These are phyloP conservation scores for Pseudogymnoascus sp. DNA, from an alignment of 2,329 filamentous ascomycete genomes.

Conservation along the genomic window DNA sequence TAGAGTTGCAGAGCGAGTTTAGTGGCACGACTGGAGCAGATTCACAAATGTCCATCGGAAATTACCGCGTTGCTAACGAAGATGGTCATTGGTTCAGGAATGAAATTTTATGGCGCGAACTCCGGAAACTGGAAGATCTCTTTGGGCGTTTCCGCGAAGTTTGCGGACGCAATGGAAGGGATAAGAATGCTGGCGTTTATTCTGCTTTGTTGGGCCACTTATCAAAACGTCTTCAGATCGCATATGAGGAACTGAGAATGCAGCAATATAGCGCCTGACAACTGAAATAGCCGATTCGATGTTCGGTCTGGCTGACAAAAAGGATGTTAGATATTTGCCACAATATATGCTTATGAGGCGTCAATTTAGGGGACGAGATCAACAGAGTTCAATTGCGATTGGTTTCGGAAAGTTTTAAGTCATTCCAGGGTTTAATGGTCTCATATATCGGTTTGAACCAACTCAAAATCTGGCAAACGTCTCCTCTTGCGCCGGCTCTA, in stretches of 20 bases:
- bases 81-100: constrained; percentile 40
- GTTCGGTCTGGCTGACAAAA: not conserved
- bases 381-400: not conserved
- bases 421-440: not conserved
- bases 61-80: constrained; percentile 38
- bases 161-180: constrained; percentile 19
- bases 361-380: not conserved
- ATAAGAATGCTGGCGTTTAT: constrained; percentile 31
- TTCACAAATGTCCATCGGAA: constrained; percentile 26
- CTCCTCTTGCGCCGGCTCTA: not conserved
- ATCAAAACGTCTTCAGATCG: constrained; percentile 35
- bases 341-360: not conserved
- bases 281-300: not conserved
- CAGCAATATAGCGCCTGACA: constrained; percentile 10
- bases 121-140: constrained; percentile 39
- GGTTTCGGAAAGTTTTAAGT: not conserved
- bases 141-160: constrained; percentile 38
- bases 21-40: constrained; percentile 19
- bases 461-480: not conserved
- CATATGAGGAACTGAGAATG: constrained; percentile 30
- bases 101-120: constrained; percentile 40
- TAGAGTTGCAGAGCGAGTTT: constrained; percentile 34
- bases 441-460: not conserved
- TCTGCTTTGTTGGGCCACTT: constrained; percentile 39
- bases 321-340: not conserved